phyloP scores from a whole-genome alignment of 2,329 filamentous ascomycete genomes.

The Venturia pyrina region DNA sequence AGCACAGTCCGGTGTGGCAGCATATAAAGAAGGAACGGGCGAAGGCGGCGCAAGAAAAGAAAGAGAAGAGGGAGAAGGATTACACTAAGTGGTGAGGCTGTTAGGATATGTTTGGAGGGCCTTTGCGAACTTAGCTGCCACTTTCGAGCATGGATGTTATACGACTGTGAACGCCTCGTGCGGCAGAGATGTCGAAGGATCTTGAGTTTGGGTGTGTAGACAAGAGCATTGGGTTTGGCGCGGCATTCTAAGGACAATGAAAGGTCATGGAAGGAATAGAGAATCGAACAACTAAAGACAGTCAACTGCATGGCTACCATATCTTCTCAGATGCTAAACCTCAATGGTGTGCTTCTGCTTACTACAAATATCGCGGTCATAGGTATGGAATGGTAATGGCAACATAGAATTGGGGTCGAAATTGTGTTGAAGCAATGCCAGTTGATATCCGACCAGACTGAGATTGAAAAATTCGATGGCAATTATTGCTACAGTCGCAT shows the following conservation, averaged over 20 bases:
- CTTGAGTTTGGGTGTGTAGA: neutral
- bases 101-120: neutral
- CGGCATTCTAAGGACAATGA: neutral
- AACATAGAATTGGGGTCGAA: no score
- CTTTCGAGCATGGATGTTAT: no score
- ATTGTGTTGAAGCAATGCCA: no score
- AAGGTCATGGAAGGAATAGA: neutral
- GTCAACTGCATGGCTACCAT: neutral
- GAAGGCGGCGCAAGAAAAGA: neutral
- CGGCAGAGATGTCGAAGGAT: neutral
- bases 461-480: no score
- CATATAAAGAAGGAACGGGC: slow-evolving; percentile 1
- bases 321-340: neutral
- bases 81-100: neutral
- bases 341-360: no score
- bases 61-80: slow-evolving; percentile 1
- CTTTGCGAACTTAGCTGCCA: no score
- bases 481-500: no score
- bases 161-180: neutral
- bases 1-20: slow-evolving; percentile 5
- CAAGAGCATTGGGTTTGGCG: neutral
- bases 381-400: no score
- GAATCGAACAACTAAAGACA: neutral
- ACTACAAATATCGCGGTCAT: no score
- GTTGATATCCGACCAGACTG: no score